These are phyloP conservation scores for Dissophora ornata DNA, from an alignment of 192 early-diverging fungal species.

Conservation along the genomic window DNA sequence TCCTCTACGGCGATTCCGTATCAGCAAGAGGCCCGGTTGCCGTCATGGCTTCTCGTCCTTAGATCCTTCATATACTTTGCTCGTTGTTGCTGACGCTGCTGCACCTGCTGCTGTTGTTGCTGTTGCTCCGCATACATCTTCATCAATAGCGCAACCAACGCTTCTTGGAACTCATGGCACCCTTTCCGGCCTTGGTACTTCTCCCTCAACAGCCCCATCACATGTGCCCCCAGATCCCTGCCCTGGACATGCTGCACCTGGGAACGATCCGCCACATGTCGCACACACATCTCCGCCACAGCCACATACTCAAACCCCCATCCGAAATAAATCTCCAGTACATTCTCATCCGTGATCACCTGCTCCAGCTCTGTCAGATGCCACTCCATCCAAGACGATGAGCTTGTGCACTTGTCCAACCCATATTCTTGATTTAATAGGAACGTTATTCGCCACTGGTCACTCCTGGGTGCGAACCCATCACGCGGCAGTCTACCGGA, in stretches of 20 bases:
- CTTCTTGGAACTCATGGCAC: slow-evolving; percentile 31
- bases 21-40: too few species aligned
- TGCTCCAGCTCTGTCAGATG: slow-evolving; percentile 11
- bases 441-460: slow-evolving; percentile 22
- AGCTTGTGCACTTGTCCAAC: slow-evolving; percentile 3
- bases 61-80: too few species aligned
- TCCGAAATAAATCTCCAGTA: slow-evolving; percentile 37
- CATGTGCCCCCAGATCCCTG: slow-evolving; percentile 1
- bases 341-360: slow-evolving; percentile 26
- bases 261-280: slow-evolving; percentile 16
- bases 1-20: too few species aligned
- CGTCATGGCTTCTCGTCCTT: too few species aligned
- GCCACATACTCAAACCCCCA: slow-evolving; percentile 21
- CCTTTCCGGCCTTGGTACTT: slow-evolving; percentile 10
- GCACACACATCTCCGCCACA: slow-evolving; percentile 18
- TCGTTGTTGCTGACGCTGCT: too few species aligned
- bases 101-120: background rate
- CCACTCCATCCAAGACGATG: slow-evolving; percentile 29
- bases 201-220: slow-evolving; percentile 4
- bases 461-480: slow-evolving; percentile 4
- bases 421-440: slow-evolving; percentile 23
- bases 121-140: slow-evolving; percentile 14
- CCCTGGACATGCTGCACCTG: slow-evolving; percentile 3
- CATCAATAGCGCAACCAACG: slow-evolving; percentile 11
- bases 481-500: slow-evolving; percentile 19